phyloP scores from a whole-genome alignment of 2,329 filamentous ascomycete species.

The Clarireedia hainanense region DNA sequence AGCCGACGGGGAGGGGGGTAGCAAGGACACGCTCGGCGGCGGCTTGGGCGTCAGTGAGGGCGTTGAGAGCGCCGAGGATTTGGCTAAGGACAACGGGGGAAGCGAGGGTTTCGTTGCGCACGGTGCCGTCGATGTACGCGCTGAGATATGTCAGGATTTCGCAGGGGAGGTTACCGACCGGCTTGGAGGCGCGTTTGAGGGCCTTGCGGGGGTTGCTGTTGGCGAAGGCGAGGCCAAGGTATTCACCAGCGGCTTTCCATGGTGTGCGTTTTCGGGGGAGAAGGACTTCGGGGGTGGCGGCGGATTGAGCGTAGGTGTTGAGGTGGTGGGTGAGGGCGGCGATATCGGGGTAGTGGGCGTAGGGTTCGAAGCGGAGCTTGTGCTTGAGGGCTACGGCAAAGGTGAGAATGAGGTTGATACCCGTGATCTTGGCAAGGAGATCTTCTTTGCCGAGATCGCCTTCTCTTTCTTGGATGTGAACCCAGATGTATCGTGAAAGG shows the following conservation, averaged over 20 bases:
- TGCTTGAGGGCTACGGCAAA: slow-evolving; percentile 76
- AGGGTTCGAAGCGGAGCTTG: slow-evolving; percentile 76
- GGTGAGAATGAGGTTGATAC: slow-evolving; percentile 70
- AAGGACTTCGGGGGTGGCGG: slow-evolving; percentile 33
- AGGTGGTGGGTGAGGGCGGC: slow-evolving; percentile 62
- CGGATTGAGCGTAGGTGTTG: slow-evolving; percentile 62
- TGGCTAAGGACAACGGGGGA: slow-evolving; percentile 23
- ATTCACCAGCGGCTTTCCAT: slow-evolving; percentile 61
- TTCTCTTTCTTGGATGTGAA: slow-evolving; percentile 59
- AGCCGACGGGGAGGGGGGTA: slow-evolving; percentile 75
- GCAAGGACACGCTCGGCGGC: slow-evolving; percentile 72
- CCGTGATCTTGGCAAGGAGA: slow-evolving; percentile 55
- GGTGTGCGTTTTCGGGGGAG: slow-evolving; percentile 16
- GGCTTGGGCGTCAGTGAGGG: slow-evolving; percentile 64
- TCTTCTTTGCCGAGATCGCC: slow-evolving; percentile 54
- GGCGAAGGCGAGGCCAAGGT: slow-evolving; percentile 69
- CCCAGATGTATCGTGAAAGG: slow-evolving; percentile 74
- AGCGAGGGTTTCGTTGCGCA: slow-evolving; percentile 31
- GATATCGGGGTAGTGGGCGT: slow-evolving; percentile 68
- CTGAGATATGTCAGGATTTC: slow-evolving; percentile 71
- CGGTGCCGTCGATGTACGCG: slow-evolving; percentile 21
- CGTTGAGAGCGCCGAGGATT: slow-evolving; percentile 34
- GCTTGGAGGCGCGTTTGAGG: slow-evolving; percentile 64
- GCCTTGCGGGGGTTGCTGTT: slow-evolving; percentile 70
- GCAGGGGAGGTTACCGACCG: slow-evolving; percentile 74